phyloP scores from a whole-genome alignment of 768 basidiomycete species.

The Mycena galericulata region DNA sequence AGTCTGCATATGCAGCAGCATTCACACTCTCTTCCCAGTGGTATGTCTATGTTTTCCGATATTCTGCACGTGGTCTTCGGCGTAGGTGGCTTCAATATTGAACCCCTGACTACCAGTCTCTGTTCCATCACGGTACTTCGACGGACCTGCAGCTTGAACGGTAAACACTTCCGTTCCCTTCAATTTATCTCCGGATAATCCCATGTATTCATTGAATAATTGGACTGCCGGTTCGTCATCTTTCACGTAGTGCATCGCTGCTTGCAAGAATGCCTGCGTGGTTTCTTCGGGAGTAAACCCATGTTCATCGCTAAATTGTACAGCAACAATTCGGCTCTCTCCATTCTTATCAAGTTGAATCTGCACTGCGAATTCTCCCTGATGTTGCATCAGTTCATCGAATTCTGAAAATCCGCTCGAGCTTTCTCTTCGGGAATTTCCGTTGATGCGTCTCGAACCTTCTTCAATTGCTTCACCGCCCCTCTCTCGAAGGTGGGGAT shows the following conservation, averaged over 20 bases:
- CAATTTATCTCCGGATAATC: neutral
- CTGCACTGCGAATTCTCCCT: conserved; percentile 11
- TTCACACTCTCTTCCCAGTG: neutral
- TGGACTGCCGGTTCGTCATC: neutral
- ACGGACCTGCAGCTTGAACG: neutral
- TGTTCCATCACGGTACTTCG: too few relatives aligned
- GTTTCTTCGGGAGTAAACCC: neutral
- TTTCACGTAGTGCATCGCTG: neutral
- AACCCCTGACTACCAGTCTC: neutral
- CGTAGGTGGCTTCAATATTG: neutral
- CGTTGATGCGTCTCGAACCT: neutral
- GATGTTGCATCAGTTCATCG: conserved; percentile 2
- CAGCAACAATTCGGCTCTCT: neutral
- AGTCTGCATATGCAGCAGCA: neutral
- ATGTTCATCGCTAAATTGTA: neutral
- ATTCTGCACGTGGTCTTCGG: neutral
- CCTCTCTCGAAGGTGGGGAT: conserved; percentile 13
- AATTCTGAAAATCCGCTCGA: neutral
- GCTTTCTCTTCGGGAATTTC: neutral
- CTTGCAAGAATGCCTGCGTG: neutral
- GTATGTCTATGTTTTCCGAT: neutral
- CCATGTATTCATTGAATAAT: neutral
- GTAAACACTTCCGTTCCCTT: neutral
- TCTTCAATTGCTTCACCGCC: neutral
- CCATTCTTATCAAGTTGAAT: neutral